Base-by-base conservation (phyloP, 352 stramenopile species). In the Thalassiosira livingstoniorum region DNA sequence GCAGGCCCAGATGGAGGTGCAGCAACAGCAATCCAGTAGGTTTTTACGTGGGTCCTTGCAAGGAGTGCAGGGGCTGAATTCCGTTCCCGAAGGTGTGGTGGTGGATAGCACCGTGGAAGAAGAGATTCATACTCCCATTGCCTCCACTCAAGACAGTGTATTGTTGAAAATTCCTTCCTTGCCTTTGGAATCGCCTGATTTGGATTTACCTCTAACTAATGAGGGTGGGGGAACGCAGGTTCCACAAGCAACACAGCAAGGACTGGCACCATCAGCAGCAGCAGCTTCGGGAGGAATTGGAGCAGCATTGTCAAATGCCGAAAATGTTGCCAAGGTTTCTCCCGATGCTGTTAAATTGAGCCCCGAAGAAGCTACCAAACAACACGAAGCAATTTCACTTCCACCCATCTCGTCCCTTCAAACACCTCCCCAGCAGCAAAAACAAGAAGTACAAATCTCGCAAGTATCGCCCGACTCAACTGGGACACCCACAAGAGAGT, bases 11-110 rank as follows among this genome's bases (percentile, higher is more conserved):
- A n/a, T n/a, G n/a, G n/a, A n/a, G n/a, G n/a, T n/a, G n/a, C n/a
- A n/a, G n/a, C 74, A 74, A 1, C 23, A 31, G 27, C 29, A 15
- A 18, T 15, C 39, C 15, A 15, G 15, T 27, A 72, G 35, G 29
- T 54, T 45, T 35, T 42, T 57, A 27, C n/a, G 63, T 2, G 45
- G 29, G 42, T 72, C 63, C 3, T 53, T 61, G 27, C 21, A 32
- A 45, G 23, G 61, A 4, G 35, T 69, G 43, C 21, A 32, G 31
- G 23, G 61, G 11, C 61, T 69, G 43, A n/a, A 32, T 58, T 13
- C 55, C 29, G 58, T 77, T 15, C 39, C 55, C 32, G 68, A 77
- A 42, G n/a, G n/a, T n/a, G 51, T 62, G 53, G n/a, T 62, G 23
- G 68, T 55, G 35, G 60, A 68, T 18, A 23, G 27, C 5, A 4